phyloP scores from a whole-genome alignment of 768 basidiomycete species.

The Pleurotus tuber-regium region DNA sequence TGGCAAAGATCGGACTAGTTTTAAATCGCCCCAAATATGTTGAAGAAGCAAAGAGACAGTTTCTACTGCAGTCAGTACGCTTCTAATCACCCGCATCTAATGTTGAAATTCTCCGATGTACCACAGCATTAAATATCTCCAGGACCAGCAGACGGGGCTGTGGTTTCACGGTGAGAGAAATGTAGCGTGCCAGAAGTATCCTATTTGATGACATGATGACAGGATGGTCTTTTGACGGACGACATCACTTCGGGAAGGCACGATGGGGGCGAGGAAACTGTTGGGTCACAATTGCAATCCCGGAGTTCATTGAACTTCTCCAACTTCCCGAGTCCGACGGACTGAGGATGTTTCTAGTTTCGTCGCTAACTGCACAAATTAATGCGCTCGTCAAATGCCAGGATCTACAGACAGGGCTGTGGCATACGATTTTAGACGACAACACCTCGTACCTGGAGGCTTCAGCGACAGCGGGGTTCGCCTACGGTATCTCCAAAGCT shows the following conservation, averaged over 20 bases:
- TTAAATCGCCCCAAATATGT: constrained; percentile 47
- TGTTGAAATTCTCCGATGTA: constrained; percentile 2
- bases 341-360: constrained; percentile 37
- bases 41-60: constrained; percentile 53
- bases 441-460: constrained; percentile 49
- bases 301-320: constrained; percentile 48
- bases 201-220: background rate
- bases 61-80: constrained; percentile 42
- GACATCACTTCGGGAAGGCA: constrained; percentile 44
- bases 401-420: constrained; percentile 42
- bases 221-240: constrained; percentile 46
- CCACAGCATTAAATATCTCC: constrained; percentile 41
- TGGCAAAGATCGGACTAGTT: constrained; percentile 54
- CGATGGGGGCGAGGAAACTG: constrained; percentile 57
- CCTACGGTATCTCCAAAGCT: constrained; percentile 44
- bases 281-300: constrained; percentile 47
- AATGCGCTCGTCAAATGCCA: constrained; percentile 45
- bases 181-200: background rate
- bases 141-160: constrained; percentile 40
- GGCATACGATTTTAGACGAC: constrained; percentile 56
- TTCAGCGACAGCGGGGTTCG: constrained; percentile 46
- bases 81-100: background rate
- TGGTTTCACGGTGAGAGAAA: constrained; percentile 43
- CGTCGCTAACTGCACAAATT: constrained; percentile 42
- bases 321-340: constrained; percentile 38